phyloP scores from a whole-genome alignment of 2,329 filamentous ascomycete species.

The Neoscytalidium dimidiatum region DNA sequence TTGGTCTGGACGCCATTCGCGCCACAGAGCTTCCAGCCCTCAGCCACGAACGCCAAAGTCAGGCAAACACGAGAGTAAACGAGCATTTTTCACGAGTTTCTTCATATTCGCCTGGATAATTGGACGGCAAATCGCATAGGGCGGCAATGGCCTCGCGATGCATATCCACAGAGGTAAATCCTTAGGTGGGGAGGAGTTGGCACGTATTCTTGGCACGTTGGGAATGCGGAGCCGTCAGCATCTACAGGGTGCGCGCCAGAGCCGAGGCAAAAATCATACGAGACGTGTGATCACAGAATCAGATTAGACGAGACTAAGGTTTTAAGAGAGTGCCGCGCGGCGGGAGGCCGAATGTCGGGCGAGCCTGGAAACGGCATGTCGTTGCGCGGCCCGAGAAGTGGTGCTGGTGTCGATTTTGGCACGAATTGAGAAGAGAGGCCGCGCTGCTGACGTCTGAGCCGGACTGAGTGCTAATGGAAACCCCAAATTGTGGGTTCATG shows the following conservation, averaged over 20 bases:
- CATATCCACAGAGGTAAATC: too few species aligned
- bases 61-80: not conserved
- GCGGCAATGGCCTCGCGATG: too few species aligned
- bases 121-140: too few species aligned
- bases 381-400: not conserved
- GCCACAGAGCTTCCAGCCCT: not conserved
- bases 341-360: too few species aligned
- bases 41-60: not conserved
- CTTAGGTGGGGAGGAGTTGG: too few species aligned
- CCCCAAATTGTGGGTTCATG: not conserved
- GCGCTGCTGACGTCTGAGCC: not conserved
- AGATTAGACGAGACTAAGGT: constrained; percentile 11
- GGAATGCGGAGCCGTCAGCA: too few species aligned
- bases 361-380: too few species aligned
- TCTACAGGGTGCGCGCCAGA: too few species aligned
- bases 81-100: too few species aligned
- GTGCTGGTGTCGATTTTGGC: not conserved
- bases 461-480: not conserved
- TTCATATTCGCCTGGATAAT: too few species aligned
- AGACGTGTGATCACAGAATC: not conserved
- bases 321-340: too few species aligned
- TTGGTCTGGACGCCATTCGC: not conserved
- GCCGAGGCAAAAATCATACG: not conserved
- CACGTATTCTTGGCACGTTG: too few species aligned
- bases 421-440: not conserved